Evolutionary conservation across 2,329 filamentous ascomycete genomes (phyloP).

Genomic region (Annulohypoxylon truncatum): DNA sequence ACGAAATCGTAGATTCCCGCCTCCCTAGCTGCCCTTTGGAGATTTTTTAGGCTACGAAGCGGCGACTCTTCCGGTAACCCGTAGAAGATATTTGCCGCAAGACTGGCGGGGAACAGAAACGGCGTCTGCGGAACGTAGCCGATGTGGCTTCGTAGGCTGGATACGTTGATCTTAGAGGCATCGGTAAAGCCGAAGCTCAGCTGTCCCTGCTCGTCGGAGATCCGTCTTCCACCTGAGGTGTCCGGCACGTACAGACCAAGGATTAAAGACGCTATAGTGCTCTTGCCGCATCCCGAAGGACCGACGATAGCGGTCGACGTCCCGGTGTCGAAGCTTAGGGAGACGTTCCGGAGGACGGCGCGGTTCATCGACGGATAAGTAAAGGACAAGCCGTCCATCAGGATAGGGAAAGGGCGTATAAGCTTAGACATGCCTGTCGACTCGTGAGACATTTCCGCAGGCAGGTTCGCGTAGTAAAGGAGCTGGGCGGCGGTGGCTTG

Average conservation of each 20-base stretch:
- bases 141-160: slow-evolving; percentile 69
- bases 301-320: slow-evolving; percentile 84
- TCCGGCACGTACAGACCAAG: slow-evolving; percentile 73
- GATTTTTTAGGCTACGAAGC: slow-evolving; percentile 57
- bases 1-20: slow-evolving; percentile 84
- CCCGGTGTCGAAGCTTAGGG: slow-evolving; percentile 70
- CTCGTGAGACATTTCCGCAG: slow-evolving; percentile 66
- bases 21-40: slow-evolving; percentile 64
- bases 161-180: slow-evolving; percentile 68
- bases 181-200: slow-evolving; percentile 70
- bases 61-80: slow-evolving; percentile 70
- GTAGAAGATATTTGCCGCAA: slow-evolving; percentile 86
- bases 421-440: slow-evolving; percentile 57
- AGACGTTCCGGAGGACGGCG: slow-evolving; percentile 71
- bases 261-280: slow-evolving; percentile 80
- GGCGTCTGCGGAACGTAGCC: slow-evolving; percentile 78
- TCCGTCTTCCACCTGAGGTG: not conserved
- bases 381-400: slow-evolving; percentile 73
- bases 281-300: slow-evolving; percentile 89
- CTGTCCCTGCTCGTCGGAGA: slow-evolving; percentile 22
- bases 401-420: slow-evolving; percentile 56
- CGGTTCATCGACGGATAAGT: slow-evolving; percentile 71
- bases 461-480: slow-evolving; percentile 74
- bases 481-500: slow-evolving; percentile 78
- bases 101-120: slow-evolving; percentile 79